These are phyloP conservation scores for Blastocystis sp. DNA, from an alignment of 352 stramenopile genomes.

Conservation along the genomic window DNA sequence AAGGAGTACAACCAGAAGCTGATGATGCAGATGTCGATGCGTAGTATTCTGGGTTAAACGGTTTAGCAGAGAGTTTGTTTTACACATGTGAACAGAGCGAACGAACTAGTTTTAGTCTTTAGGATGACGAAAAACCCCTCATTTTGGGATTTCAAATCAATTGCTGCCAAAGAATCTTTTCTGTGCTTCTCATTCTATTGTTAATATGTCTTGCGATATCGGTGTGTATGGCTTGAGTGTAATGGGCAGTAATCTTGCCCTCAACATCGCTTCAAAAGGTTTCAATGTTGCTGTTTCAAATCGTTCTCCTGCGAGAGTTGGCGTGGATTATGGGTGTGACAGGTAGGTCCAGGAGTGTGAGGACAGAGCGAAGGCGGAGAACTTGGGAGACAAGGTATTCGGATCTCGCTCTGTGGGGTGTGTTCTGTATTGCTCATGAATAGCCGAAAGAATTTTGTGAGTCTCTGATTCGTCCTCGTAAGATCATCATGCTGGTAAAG, in stretches of 20 bases:
- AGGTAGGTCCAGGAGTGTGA: conserved; percentile 84
- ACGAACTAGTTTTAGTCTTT: not conserved
- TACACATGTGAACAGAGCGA: not conserved
- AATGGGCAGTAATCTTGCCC: conserved; percentile 96
- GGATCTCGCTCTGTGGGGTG: conserved; percentile 77
- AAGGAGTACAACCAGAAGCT: conserved; percentile 48
- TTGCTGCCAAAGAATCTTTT: too few species aligned
- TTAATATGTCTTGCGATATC: conserved; percentile 66
- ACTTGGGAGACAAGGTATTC: conserved; percentile 80
- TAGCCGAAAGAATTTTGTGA: conserved; percentile 72
- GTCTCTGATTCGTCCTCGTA: conserved; percentile 85
- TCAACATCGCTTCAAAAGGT: conserved; percentile 95
- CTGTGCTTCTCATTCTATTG: too few species aligned
- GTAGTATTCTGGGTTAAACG: conserved; percentile 46
- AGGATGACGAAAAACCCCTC: too few species aligned
- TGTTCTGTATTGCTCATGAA: not conserved
- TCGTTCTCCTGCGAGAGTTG: conserved; percentile 85
- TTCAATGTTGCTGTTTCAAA: conserved; percentile 94
- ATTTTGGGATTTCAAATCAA: too few species aligned
- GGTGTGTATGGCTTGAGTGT: conserved; percentile 83
- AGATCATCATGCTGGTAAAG: conserved; percentile 96
- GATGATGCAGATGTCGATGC: conserved; percentile 54
- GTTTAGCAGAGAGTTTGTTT: not conserved
- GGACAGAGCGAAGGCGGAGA: conserved; percentile 83
- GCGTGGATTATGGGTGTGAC: not conserved